Percentiles rank a stretch among this genome's conserved stretches.
These are phyloP conservation scores for Cercospora canescens DNA, from an alignment of 2,329 filamentous ascomycete species.

Conservation along the genomic window DNA sequence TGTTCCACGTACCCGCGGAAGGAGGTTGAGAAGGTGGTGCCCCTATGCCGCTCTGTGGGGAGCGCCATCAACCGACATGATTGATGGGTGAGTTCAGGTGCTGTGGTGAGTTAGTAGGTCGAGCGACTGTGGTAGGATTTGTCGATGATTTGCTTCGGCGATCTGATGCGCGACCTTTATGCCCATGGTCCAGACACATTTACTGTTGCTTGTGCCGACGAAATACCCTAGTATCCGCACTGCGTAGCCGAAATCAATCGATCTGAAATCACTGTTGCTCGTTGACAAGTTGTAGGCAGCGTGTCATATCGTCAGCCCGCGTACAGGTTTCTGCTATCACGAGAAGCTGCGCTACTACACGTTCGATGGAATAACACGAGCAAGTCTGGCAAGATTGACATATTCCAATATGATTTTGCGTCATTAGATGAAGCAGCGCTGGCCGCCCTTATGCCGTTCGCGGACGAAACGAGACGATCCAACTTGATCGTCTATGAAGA, in stretches of 20 bases:
- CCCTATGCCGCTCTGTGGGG: too few species aligned
- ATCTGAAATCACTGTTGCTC: neutral
- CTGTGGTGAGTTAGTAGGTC: neutral
- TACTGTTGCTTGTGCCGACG: too few species aligned
- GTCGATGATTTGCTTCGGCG: neutral
- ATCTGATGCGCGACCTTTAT: neutral
- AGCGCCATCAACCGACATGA: too few species aligned
- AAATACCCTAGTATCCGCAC: neutral
- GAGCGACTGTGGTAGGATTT: too few species aligned
- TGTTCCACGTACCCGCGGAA: neutral
- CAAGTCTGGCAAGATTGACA: neutral
- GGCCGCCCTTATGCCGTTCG: neutral
- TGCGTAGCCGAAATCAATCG: neutral
- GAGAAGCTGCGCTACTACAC: neutral
- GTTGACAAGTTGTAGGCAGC: neutral
- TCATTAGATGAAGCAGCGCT: slow-evolving; percentile 3
- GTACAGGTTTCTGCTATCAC: neutral
- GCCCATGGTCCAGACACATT: neutral
- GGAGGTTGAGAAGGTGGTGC: neutral
- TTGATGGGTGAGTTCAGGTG: neutral
- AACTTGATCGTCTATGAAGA: neutral
- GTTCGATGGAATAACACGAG: neutral
- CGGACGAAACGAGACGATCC: neutral
- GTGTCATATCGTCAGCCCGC: neutral
- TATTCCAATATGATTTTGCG: neutral